Evolutionary conservation across 495 filamentous ascomycete genomes (phyloP).

Genomic region (Penicillium chermesinum): DNA sequence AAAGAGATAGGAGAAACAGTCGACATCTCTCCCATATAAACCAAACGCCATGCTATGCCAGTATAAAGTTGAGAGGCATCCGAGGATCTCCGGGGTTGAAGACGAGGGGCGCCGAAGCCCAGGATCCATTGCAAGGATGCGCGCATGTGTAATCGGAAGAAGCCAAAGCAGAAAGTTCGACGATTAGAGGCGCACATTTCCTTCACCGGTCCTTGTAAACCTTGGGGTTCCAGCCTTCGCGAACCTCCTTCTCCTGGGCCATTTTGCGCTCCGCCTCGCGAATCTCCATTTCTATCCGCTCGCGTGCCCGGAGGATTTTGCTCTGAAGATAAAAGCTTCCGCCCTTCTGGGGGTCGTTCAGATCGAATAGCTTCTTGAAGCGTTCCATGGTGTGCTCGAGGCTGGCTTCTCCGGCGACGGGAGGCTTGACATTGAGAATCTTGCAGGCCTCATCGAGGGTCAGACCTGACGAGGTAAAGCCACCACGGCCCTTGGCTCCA

Average conservation of each 20-base stretch:
- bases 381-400: conserved; percentile 72
- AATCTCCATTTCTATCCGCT: conserved; percentile 83
- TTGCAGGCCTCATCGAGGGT: conserved; percentile 95
- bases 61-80: conserved; percentile 21
- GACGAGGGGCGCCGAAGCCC: conserved; percentile 3
- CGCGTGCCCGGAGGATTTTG: conserved; percentile 84
- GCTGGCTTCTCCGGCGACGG: conserved; percentile 68
- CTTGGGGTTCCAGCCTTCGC: conserved; percentile 90
- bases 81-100: conserved; percentile 2
- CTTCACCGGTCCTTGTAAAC: conserved; percentile 78
- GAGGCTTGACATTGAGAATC: conserved; percentile 93
- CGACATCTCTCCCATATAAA: conserved; percentile 26
- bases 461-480: conserved; percentile 60
- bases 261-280: conserved; percentile 44
- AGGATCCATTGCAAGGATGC: conserved; percentile 5
- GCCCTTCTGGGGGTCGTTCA: conserved; percentile 89
- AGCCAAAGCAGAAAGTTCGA: neutral
- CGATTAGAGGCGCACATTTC: neutral
- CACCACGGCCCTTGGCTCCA: conserved; percentile 34
- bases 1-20: conserved; percentile 1
- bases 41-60: conserved; percentile 51
- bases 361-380: conserved; percentile 92
- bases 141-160: neutral
- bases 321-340: conserved; percentile 98
- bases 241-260: conserved; percentile 60